Conservation (phyloP, 176 grass and related monocot genomes). For the Eragrostis nindensis region DNA sequence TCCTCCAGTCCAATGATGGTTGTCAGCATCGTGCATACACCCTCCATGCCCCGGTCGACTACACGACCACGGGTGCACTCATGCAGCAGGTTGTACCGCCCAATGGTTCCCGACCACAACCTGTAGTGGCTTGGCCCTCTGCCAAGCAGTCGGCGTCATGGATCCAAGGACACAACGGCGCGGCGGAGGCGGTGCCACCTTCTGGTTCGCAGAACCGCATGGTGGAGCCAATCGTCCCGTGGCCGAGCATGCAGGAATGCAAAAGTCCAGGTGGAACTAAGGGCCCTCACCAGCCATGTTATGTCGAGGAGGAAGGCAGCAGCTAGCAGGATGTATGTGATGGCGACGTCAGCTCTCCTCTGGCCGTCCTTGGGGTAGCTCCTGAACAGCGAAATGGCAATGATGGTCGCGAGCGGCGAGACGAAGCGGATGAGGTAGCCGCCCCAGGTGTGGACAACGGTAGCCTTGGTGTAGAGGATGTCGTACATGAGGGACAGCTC, state of each 20-base stretch:
- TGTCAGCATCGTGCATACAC: background rate
- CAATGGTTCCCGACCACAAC: background rate
- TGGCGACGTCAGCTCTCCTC: background rate
- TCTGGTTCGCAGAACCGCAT: background rate
- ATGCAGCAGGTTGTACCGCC: background rate
- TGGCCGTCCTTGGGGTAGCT: background rate
- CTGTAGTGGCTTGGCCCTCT: background rate
- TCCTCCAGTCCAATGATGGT: background rate
- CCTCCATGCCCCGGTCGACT: too few species aligned
- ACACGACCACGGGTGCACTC: background rate
- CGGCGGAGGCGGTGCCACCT: background rate
- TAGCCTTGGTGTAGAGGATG: conserved; percentile 51
- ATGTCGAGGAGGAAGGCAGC: conserved; percentile 22
- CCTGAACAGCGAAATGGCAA: background rate
- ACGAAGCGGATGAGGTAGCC: conserved; percentile 29
- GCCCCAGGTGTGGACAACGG: background rate
- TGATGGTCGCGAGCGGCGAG: conserved; percentile 17
- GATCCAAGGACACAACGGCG: background rate
- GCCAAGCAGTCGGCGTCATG: background rate
- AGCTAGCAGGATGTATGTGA: conserved; percentile 47
- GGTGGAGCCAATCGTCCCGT: background rate
- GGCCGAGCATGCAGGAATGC: background rate
- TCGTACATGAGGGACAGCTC: conserved; percentile 51
- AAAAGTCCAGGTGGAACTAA: background rate
- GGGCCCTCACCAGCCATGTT: background rate